Percentiles rank a stretch among this genome's conserved stretches.
Conservation (phyloP, 305 asterid genomes). For the Ilex paraguariensis region DNA sequence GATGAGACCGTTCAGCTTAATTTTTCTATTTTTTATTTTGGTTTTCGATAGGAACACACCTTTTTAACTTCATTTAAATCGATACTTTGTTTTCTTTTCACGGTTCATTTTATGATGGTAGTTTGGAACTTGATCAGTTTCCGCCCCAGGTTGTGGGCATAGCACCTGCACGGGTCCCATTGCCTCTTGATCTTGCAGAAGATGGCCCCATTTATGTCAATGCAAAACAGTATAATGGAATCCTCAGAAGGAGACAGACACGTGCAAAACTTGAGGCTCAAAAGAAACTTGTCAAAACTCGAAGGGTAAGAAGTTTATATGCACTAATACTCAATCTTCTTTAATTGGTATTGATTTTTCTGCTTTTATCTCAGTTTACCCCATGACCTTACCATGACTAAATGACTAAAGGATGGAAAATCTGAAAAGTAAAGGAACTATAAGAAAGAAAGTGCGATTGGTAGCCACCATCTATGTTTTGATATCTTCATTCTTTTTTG, state of each 20-base stretch:
- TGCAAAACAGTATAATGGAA: constrained; percentile 79
- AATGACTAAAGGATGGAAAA: no score
- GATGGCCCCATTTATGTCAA: constrained; percentile 83
- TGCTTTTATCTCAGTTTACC: not conserved
- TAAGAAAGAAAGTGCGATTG: no score
- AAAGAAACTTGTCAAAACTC: constrained; percentile 66
- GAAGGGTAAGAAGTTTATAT: constrained; percentile 44
- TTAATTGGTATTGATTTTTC: not conserved
- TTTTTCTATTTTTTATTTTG: no score
- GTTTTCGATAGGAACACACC: no score
- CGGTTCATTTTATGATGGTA: not conserved
- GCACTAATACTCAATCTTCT: not conserved
- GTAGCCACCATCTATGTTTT: no score
- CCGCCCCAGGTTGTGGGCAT: constrained; percentile 55
- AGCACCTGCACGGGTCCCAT: constrained; percentile 55
- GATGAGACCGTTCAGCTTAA: no score
- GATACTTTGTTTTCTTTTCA: not conserved
- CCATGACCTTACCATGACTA: no score
- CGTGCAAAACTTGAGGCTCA: constrained; percentile 92
- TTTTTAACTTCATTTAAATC: not conserved
- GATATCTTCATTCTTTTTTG: no score
- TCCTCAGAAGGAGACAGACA: constrained; percentile 69
- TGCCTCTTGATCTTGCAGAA: constrained; percentile 67
- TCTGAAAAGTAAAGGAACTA: no score
- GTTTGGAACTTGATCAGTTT: constrained; percentile 23